Percentiles rank a stretch among this genome's conserved stretches.
Conservation (phyloP, 2,329 filamentous ascomycete genomes). For the Hypoxylon sp. region DNA sequence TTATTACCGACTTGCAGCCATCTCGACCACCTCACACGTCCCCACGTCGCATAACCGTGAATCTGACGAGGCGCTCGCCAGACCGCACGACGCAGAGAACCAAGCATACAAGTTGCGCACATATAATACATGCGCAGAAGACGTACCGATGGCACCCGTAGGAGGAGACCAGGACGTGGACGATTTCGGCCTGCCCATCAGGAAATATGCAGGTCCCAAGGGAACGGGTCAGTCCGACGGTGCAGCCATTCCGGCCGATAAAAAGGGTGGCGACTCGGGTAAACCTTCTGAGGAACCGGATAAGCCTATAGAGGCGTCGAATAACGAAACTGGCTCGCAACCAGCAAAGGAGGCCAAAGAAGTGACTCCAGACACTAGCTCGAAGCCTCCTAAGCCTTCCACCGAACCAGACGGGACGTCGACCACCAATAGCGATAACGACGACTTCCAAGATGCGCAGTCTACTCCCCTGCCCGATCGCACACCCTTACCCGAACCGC, state of each 20-base stretch:
- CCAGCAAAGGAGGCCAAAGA: slow-evolving; percentile 2
- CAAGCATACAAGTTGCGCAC: slow-evolving; percentile 30
- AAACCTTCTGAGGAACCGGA: slow-evolving; percentile 12
- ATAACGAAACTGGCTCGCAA: neutral
- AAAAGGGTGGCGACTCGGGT: slow-evolving; percentile 3
- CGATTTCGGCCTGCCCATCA: slow-evolving; percentile 75
- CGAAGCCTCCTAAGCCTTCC: slow-evolving; percentile 24
- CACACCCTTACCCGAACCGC: slow-evolving; percentile 4
- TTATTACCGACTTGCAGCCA: slow-evolving; percentile 31
- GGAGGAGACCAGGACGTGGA: slow-evolving; percentile 61
- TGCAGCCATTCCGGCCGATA: slow-evolving; percentile 15
- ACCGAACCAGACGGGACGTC: slow-evolving; percentile 36
- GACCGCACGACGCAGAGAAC: slow-evolving; percentile 16
- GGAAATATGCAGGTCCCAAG: slow-evolving; percentile 53
- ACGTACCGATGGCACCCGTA: slow-evolving; percentile 44
- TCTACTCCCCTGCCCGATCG: slow-evolving; percentile 41
- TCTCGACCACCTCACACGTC: neutral
- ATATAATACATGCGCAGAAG: slow-evolving; percentile 44
- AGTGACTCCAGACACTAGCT: slow-evolving; percentile 20
- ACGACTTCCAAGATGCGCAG: slow-evolving; percentile 51
- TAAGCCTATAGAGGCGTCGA: slow-evolving; percentile 17
- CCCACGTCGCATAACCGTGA: slow-evolving; percentile 11
- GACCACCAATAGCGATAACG: slow-evolving; percentile 49
- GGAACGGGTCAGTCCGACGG: slow-evolving; percentile 16
- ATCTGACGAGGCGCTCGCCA: slow-evolving; percentile 20